phyloP scores from a whole-genome alignment of 23 red algal genomes.

The Gracilaria domingensis region DNA sequence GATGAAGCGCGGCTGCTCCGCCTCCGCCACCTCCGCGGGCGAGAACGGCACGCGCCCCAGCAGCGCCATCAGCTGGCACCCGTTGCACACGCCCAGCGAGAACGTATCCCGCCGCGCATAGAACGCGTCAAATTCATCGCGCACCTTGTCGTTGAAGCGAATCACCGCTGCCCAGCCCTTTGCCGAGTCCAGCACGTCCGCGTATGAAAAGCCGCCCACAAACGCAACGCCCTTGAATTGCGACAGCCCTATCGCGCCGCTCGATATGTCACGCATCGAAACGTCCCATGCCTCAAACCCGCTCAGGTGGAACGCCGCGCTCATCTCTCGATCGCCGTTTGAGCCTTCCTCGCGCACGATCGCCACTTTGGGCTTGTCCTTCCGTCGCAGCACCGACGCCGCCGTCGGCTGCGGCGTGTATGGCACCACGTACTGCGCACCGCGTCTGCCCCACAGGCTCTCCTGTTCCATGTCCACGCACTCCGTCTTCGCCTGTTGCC shows the following conservation, averaged over 20 bases:
- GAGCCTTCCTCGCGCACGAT: constrained; percentile 97
- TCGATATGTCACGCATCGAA: constrained; percentile 79
- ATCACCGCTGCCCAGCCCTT: constrained; percentile 98
- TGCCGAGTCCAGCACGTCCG: constrained; percentile 97
- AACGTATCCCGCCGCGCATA: constrained; percentile 86
- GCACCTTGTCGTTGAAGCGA: constrained; percentile 78
- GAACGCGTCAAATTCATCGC: constrained; percentile 83
- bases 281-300: constrained; percentile 94
- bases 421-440: constrained; percentile 57
- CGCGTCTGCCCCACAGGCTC: constrained; percentile 26
- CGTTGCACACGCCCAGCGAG: constrained; percentile 98
- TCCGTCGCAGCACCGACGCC: neutral
- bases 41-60: constrained; percentile 89
- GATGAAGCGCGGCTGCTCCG: constrained; percentile 77
- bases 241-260: constrained; percentile 55
- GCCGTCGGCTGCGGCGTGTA: constrained; percentile 64
- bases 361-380: constrained; percentile 71
- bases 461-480: constrained; percentile 74
- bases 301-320: constrained; percentile 92
- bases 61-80: constrained; percentile 98
- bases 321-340: constrained; percentile 99
- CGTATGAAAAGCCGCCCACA: constrained; percentile 96
- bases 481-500: constrained; percentile 76
- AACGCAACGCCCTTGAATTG: constrained; percentile 92
- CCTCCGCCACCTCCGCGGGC: constrained; percentile 20